Evolutionary conservation across 768 basidiomycete species (phyloP).

Genomic region (Phanerochaete carnosa): DNA sequence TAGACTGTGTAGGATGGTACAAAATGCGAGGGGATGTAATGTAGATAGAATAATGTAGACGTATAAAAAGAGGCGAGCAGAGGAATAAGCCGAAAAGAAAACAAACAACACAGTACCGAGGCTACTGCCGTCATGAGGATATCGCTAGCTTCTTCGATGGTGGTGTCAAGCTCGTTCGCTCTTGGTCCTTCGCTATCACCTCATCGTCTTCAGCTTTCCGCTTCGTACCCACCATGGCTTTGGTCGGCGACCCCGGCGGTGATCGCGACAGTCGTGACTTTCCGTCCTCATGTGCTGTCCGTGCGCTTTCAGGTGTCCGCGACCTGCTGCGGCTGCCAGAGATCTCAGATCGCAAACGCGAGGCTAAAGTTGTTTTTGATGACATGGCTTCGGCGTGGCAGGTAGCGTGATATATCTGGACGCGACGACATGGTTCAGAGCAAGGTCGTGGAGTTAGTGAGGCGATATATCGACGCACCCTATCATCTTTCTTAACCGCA

Average conservation of each 20-base stretch:
- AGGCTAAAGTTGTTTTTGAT: slow-evolving; percentile 63
- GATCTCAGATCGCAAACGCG: slow-evolving; percentile 60
- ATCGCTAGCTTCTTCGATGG: slow-evolving; percentile 68
- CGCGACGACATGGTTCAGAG: slow-evolving; percentile 3
- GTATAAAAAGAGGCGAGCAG: neutral
- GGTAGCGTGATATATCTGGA: slow-evolving; percentile 89
- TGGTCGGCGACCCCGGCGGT: slow-evolving; percentile 49
- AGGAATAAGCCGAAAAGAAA: neutral
- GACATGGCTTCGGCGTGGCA: slow-evolving; percentile 81
- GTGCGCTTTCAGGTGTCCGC: slow-evolving; percentile 62
- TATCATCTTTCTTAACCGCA: slow-evolving; percentile 78
- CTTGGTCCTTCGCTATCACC: slow-evolving; percentile 20
- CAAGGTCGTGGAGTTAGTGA: neutral
- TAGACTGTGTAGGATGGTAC: neutral
- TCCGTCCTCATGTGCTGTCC: slow-evolving; percentile 25
- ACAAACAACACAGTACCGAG: neutral
- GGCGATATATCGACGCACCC: slow-evolving; percentile 45
- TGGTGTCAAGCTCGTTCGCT: slow-evolving; percentile 38
- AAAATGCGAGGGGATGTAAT: neutral
- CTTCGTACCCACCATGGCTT: slow-evolving; percentile 53
- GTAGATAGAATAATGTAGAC: neutral
- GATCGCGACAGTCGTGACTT: slow-evolving; percentile 14
- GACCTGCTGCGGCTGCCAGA: slow-evolving; percentile 58
- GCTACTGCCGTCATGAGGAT: slow-evolving; percentile 17
- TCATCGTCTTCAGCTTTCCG: slow-evolving; percentile 66